Conservation (phyloP, 2,329 filamentous ascomycete genomes). For the Botrytis cinerea region DNA sequence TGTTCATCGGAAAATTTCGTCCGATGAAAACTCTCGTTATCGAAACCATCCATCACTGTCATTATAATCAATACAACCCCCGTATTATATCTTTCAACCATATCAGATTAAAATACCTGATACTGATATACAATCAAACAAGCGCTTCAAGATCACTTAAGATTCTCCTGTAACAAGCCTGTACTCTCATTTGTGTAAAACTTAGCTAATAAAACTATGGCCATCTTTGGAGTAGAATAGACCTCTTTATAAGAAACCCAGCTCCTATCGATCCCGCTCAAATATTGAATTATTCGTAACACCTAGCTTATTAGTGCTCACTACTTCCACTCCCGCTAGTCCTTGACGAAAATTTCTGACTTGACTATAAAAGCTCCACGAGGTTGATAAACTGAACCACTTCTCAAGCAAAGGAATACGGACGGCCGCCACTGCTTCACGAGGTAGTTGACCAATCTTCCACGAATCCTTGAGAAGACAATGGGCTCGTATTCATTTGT, state of each 20-base stretch:
- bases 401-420: background rate
- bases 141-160: too few relatives aligned
- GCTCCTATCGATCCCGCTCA: background rate
- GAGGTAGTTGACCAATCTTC: background rate
- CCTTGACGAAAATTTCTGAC: fast-evolving
- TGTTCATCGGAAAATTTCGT: fast-evolving
- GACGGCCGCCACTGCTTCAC: constrained; percentile 3
- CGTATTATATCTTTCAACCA: fast-evolving
- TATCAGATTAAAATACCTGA: background rate
- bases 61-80: fast-evolving
- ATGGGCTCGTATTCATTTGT: background rate
- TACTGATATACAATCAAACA: too few relatives aligned
- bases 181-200: too few relatives aligned
- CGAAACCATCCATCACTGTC: background rate
- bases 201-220: too few relatives aligned
- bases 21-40: too few relatives aligned
- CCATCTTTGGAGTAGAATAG: too few relatives aligned
- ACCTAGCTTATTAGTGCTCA: background rate
- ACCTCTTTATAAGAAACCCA: background rate
- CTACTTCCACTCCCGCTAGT: too few relatives aligned
- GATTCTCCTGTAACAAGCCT: too few relatives aligned
- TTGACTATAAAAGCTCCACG: background rate
- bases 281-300: background rate
- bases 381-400: fast-evolving
- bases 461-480: too few relatives aligned